phyloP scores from a whole-genome alignment of 371 early-diverging fungal genomes.

The Saksenaea vasiformis region DNA sequence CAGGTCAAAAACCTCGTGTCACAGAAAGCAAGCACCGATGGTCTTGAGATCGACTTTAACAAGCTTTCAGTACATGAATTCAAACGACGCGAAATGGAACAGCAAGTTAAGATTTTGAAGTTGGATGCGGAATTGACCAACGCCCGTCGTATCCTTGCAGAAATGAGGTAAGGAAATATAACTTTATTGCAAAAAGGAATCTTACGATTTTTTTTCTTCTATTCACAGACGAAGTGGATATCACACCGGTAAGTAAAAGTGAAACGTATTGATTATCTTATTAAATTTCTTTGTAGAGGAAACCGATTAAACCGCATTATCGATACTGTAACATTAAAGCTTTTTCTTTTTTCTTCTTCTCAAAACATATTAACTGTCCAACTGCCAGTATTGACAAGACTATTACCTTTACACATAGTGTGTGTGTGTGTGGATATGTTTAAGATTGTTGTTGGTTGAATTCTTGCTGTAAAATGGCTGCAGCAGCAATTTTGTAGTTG shows the following conservation, averaged over 20 bases:
- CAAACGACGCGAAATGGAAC: constrained; percentile 96
- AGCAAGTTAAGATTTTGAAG: constrained; percentile 94
- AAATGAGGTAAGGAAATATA: constrained; percentile 71
- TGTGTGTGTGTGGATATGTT: no score
- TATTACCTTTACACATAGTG: no score
- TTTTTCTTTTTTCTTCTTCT: not conserved
- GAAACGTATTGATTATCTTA: not conserved
- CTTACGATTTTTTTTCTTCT: not conserved
- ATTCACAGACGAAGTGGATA: constrained; percentile 47
- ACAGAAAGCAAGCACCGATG: constrained; percentile 54
- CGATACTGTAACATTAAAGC: not conserved
- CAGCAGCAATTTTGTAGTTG: no score
- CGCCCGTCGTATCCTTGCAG: constrained; percentile 87
- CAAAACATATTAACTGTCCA: not conserved
- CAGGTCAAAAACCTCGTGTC: constrained; percentile 89
- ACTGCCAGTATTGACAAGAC: not conserved
- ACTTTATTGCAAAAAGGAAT: not conserved
- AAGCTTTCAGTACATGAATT: constrained; percentile 88
- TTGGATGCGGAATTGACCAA: constrained; percentile 89
- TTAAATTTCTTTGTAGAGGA: not conserved
- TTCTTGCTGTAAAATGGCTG: no score
- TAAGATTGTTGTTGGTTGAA: no score
- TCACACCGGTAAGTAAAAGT: constrained; percentile 35
- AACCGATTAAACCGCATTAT: not conserved
- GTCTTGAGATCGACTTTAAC: constrained; percentile 67